Evolutionary conservation across 768 basidiomycete species (phyloP), one percentile per base, ranked within the genome.

Genomic region (Cyclocybe aegerita): DNA sequence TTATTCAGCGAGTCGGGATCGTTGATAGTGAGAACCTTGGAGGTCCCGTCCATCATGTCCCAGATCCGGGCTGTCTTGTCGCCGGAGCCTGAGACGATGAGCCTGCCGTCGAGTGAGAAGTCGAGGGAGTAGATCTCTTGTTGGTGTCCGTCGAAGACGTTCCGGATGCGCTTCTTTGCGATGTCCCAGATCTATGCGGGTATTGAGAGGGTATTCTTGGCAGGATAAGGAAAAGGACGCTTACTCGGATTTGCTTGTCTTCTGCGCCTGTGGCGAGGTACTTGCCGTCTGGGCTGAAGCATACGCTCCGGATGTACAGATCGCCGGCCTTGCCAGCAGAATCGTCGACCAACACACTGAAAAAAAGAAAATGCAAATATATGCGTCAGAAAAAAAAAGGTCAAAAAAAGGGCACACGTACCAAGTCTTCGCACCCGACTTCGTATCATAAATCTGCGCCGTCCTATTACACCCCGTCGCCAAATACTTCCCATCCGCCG

Each of bases 391-490:
- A 12, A 43, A 30, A 52, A 12, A 8, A 14, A 23, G 29, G 31
- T 33, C 15, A 46, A 12, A 34, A 38, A 23, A 9, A 51, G 16
- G 8, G 61, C 84, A 48, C 23, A 56, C 53, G 31, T 57, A 93
- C 94, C 88, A 93, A 30, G 86, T 86, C 71, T 91, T 93, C 0
- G 63, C 66, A 6, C 95, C 95, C 0, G 90, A 88, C 70, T 89
- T 89, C 23, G 88, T 89, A 64, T 98, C 93, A 65, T 90, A 98
- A 49, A 98, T 94, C 68, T 97, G 94, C 14, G 94, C 93, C 0
- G 93, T 92, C 37, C 92, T 80, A 70, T 98, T 98, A 71, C 95
- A 98, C 9, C 95, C 96, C 9, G 95, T 97, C 29, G 95, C 96
- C 39, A 98, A 79, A 60, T 77, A 90, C 66, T 90, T 92, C 12